Evolutionary conservation across 768 basidiomycete species (phyloP).

Genomic region (Termitomyces sp.): DNA sequence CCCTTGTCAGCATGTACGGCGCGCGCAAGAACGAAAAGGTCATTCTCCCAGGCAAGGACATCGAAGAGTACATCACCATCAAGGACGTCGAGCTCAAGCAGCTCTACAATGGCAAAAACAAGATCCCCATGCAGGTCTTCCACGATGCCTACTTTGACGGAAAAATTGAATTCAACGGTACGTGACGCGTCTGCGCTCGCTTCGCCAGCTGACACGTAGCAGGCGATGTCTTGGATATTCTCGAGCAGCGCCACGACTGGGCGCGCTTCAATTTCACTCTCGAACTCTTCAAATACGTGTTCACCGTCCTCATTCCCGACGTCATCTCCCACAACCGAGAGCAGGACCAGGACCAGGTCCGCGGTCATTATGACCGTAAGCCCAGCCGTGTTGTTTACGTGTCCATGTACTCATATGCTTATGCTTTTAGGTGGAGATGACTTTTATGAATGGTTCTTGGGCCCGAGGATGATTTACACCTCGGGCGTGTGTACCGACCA

Average conservation of each 20-base stretch:
- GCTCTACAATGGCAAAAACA: slow-evolving; percentile 78
- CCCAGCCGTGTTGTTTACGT: background rate
- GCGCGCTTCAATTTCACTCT: slow-evolving; percentile 87
- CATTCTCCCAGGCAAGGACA: slow-evolving; percentile 75
- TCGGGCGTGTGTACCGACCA: slow-evolving; percentile 82
- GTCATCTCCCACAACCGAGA: slow-evolving; percentile 93
- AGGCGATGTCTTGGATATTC: slow-evolving; percentile 92
- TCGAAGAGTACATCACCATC: slow-evolving; percentile 90
- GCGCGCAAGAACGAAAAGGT: slow-evolving; percentile 83
- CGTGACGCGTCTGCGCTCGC: slow-evolving; percentile 4
- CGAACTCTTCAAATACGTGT: slow-evolving; percentile 92
- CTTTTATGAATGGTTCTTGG: slow-evolving; percentile 96
- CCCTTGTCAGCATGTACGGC: slow-evolving; percentile 80
- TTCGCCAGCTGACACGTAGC: slow-evolving; percentile 5
- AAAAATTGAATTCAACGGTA: slow-evolving; percentile 95
- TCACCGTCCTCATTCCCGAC: slow-evolving; percentile 86
- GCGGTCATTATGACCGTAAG: slow-evolving; percentile 91
- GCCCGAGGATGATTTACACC: slow-evolving; percentile 96
- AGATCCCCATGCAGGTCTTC: slow-evolving; percentile 97
- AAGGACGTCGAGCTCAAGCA: slow-evolving; percentile 79
- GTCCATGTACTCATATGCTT: slow-evolving; percentile 1
- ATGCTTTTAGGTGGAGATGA: slow-evolving; percentile 75
- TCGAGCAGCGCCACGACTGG: slow-evolving; percentile 97
- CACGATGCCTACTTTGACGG: slow-evolving; percentile 97
- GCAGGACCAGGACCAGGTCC: slow-evolving; percentile 95